phyloP scores from a whole-genome alignment of 23 red algal genomes.

The Gracilaria vermiculophylla region DNA sequence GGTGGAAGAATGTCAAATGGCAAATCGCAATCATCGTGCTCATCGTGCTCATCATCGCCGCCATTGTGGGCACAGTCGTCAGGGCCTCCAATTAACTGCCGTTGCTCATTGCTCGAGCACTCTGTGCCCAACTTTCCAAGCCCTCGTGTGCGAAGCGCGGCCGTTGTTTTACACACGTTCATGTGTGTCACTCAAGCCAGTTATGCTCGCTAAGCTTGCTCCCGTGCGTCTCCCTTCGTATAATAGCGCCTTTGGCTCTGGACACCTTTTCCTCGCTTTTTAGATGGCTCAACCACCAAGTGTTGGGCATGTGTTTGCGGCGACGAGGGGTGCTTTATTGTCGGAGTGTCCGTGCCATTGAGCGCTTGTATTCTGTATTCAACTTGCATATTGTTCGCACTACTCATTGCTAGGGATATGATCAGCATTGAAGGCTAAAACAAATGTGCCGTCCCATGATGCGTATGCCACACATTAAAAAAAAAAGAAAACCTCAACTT shows the following conservation, averaged over 20 bases:
- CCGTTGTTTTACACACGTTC: background rate
- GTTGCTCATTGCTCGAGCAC: background rate
- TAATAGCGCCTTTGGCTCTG: constrained; percentile 7
- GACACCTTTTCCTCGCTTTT: background rate
- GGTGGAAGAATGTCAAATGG: constrained; percentile 82
- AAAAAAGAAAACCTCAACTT: background rate
- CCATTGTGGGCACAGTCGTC: constrained; percentile 43
- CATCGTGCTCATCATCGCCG: constrained; percentile 65
- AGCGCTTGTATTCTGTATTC: constrained; percentile 25
- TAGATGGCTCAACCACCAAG: background rate
- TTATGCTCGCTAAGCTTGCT: background rate
- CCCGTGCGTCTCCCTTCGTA: background rate
- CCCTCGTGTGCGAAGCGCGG: background rate
- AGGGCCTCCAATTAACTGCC: background rate
- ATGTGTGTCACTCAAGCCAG: background rate
- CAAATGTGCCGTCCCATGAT: constrained; percentile 26
- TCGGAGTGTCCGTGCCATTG: background rate
- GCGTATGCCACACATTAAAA: constrained; percentile 28
- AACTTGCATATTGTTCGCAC: constrained; percentile 16
- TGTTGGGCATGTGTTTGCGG: background rate
- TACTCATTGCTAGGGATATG: constrained; percentile 40
- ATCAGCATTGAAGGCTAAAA: constrained; percentile 33
- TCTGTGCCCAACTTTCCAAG: background rate
- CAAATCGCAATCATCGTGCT: constrained; percentile 57
- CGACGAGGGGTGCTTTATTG: background rate